Percentiles rank a stretch among this genome's conserved stretches.
Conservation (phyloP, 2,329 filamentous ascomycete species). For the Colletotrichum kahawae region DNA sequence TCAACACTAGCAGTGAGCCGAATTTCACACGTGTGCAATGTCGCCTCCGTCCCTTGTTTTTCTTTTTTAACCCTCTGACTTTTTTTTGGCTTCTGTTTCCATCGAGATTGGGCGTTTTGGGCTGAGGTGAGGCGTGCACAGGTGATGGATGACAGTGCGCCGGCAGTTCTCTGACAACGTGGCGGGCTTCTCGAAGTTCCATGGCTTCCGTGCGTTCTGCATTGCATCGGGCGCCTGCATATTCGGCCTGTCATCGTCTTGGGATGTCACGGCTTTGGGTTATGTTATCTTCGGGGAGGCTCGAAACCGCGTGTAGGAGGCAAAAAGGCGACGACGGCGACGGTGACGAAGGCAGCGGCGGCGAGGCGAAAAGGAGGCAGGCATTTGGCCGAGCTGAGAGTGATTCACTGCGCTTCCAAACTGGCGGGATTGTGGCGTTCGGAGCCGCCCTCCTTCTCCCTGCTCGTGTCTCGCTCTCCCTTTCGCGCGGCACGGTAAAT, state of each 20-base stretch:
- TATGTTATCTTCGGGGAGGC: not conserved
- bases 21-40: not conserved
- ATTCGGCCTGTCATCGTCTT: not conserved
- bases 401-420: not conserved
- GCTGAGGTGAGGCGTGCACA: not conserved
- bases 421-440: constrained; percentile 7
- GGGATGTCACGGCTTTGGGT: not conserved
- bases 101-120: not conserved
- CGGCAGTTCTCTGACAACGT: not conserved
- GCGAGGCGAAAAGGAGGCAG: not conserved
- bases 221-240: not conserved
- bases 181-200: not conserved
- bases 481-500: not conserved
- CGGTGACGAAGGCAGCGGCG: not conserved
- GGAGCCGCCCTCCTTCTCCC: not conserved
- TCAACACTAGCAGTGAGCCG: not conserved
- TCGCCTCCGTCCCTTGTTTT: not conserved
- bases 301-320: not conserved
- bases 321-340: not conserved
- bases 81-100: not conserved
- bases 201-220: not conserved
- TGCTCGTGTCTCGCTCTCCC: not conserved
- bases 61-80: not conserved
- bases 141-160: not conserved
- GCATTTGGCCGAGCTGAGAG: not conserved